phyloP scores from a whole-genome alignment of 306 rosid species.

The Vigna hirtella region DNA sequence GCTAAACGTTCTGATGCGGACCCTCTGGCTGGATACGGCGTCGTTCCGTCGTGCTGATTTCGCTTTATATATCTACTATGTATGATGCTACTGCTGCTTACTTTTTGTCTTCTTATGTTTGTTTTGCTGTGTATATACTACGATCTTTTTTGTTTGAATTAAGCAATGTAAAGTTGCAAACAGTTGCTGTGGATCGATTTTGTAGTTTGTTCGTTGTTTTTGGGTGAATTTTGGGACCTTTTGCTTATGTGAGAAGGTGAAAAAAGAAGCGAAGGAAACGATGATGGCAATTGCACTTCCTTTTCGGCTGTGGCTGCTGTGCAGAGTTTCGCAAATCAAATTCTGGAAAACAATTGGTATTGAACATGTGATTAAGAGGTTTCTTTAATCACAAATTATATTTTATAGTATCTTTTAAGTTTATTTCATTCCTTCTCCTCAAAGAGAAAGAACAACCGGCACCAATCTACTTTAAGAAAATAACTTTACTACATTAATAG shows the following conservation, averaged over 20 bases:
- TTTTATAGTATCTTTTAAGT: background rate
- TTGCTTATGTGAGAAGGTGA: background rate
- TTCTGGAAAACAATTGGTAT: conserved; percentile 35
- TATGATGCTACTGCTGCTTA: background rate
- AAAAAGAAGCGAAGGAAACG: background rate
- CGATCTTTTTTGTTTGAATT: conserved; percentile 34
- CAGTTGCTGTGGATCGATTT: conserved; percentile 41
- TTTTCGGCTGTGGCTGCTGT: background rate
- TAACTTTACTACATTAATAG: background rate
- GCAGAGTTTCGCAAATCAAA: conserved; percentile 31
- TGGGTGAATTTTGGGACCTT: background rate
- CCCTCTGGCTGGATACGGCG: conserved; percentile 72
- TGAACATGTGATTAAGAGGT: background rate
- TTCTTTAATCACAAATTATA: conserved; percentile 1
- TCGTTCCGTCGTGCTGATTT: conserved; percentile 74
- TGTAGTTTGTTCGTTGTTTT: conserved; percentile 16
- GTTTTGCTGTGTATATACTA: conserved; percentile 28
- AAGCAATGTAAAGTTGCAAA: conserved; percentile 50
- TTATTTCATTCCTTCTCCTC: background rate
- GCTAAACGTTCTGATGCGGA: conserved; percentile 80
- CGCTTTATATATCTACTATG: background rate
- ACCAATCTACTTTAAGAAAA: background rate
- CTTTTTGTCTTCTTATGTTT: conserved; percentile 4
- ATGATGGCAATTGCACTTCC: background rate
- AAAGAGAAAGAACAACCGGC: background rate